phyloP scores from a whole-genome alignment of 2,329 filamentous ascomycete genomes.

The Penicillium vulpinum region DNA sequence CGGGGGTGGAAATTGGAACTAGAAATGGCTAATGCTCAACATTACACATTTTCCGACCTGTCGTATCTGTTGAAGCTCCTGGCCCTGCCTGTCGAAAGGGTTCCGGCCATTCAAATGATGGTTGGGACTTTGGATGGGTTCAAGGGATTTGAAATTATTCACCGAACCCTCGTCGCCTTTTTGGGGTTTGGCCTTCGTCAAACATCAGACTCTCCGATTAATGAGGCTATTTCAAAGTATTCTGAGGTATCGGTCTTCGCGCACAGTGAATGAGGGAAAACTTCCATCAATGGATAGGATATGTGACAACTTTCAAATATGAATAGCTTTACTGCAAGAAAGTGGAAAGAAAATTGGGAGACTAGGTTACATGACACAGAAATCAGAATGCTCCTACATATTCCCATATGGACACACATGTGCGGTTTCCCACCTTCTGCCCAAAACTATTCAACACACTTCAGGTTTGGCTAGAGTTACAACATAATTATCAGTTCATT shows the following conservation, averaged over 20 bases:
- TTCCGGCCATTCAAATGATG: neutral
- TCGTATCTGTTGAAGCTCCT: conserved; percentile 23
- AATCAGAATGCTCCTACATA: neutral
- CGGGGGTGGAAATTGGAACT: conserved; percentile 21
- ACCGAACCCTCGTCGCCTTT: neutral
- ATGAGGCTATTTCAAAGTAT: neutral
- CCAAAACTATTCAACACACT: no score
- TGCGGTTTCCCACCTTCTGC: no score
- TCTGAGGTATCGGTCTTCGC: neutral
- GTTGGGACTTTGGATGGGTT: neutral
- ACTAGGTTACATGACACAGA: neutral
- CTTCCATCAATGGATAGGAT: neutral
- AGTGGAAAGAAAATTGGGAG: neutral
- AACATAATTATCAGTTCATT: no score
- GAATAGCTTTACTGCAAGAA: no score
- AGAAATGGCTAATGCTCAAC: conserved; percentile 14
- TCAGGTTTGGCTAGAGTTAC: no score
- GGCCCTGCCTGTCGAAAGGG: neutral
- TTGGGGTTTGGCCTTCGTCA: neutral
- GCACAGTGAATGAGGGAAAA: neutral
- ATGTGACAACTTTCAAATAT: no score
- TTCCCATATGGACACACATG: no score
- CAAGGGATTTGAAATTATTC: conserved; percentile 1
- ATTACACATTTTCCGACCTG: conserved; percentile 21
- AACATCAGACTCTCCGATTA: neutral